Evolutionary conservation across 225 moss, liverwort and hornwort species (phyloP).

Genomic region (Anthoceros angustus): DNA sequence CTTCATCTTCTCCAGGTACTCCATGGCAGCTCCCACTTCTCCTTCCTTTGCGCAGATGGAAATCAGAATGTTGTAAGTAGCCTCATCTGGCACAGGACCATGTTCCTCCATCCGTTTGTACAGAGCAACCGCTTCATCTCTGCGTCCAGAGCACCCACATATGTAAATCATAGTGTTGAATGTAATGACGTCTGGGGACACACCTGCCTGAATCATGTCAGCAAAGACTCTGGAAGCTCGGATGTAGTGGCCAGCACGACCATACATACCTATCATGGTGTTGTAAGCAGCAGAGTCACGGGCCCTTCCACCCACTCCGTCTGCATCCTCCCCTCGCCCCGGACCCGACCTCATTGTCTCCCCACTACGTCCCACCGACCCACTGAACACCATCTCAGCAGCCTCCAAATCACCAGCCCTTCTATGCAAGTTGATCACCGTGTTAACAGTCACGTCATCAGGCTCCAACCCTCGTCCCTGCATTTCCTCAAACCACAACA

Average conservation of each 20-base stretch:
- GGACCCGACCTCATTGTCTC: not conserved
- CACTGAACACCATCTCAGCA: conserved; percentile 36
- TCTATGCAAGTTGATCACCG: conserved; percentile 46
- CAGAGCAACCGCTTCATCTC: conserved; percentile 59
- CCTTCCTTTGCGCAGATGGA: conserved; percentile 41
- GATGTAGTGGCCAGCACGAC: conserved; percentile 45
- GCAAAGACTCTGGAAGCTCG: conserved; percentile 57
- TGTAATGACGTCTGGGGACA: conserved; percentile 59
- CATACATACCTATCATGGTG: conserved; percentile 78
- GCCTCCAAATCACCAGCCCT: conserved; percentile 49
- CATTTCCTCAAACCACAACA: conserved; percentile 53
- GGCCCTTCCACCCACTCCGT: not conserved
- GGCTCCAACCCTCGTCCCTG: conserved; percentile 42
- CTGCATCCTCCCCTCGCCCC: not conserved
- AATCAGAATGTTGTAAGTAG: conserved; percentile 63
- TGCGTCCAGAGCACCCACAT: conserved; percentile 57
- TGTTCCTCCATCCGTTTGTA: conserved; percentile 37
- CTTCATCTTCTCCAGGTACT: conserved; percentile 57
- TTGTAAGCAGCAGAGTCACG: conserved; percentile 60
- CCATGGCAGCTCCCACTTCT: conserved; percentile 32
- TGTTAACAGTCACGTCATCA: conserved; percentile 59
- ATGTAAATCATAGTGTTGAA: conserved; percentile 92
- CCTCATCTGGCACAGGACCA: conserved; percentile 39
- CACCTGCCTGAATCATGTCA: conserved; percentile 50
- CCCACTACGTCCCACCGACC: conserved; percentile 10